Evolutionary conservation across 176 grass and related monocot genomes (phyloP).

Genomic region (Oryza coarctata): DNA sequence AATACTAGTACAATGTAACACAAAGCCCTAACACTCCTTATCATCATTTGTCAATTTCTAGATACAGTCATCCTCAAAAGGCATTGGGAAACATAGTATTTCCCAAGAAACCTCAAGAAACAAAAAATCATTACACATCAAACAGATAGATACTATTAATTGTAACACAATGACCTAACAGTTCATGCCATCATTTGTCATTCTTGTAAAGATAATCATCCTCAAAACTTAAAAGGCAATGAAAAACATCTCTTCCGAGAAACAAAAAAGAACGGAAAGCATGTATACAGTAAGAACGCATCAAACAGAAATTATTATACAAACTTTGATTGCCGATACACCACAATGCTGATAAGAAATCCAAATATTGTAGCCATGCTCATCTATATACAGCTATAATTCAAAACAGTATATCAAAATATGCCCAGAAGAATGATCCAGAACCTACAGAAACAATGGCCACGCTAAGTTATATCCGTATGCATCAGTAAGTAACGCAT

Average conservation of each 20-base stretch:
- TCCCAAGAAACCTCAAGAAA: neutral
- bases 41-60: constrained; percentile 7
- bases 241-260: neutral
- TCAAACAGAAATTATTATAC: neutral
- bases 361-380: neutral
- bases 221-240: no score
- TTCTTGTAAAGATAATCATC: neutral
- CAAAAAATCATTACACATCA: neutral
- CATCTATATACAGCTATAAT: neutral
- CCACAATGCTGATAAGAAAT: neutral
- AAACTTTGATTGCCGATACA: neutral
- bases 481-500: neutral
- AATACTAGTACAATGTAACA: neutral
- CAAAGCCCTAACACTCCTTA: neutral
- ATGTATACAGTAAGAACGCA: neutral
- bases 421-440: neutral
- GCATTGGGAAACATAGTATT: neutral
- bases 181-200: neutral
- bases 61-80: constrained; percentile 7
- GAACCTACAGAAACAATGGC: neutral
- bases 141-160: neutral
- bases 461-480: neutral
- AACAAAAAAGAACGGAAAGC: constrained; percentile 2
- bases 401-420: neutral
- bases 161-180: neutral